Evolutionary conservation across 108 stramenopile species (phyloP).

Genomic region (Nitzschia sp.): DNA sequence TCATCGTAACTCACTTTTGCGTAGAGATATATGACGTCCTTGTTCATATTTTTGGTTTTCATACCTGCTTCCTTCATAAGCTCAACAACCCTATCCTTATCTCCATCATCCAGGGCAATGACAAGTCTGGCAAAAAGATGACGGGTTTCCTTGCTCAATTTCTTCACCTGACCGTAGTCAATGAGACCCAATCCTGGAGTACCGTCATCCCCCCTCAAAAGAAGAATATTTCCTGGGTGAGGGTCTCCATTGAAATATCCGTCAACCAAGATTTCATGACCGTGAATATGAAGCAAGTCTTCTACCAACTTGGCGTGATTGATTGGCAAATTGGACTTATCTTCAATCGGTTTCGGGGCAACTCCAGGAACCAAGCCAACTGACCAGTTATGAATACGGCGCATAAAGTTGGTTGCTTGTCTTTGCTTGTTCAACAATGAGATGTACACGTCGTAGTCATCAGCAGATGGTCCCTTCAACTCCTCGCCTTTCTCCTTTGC

Average conservation of each 20-base stretch:
- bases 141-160: slow-evolving; percentile 58
- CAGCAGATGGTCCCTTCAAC: slow-evolving; percentile 55
- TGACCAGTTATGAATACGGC: slow-evolving; percentile 51
- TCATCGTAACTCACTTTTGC: slow-evolving; percentile 73
- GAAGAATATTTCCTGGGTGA: slow-evolving; percentile 71
- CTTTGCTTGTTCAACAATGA: slow-evolving; percentile 52
- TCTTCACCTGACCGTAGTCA: slow-evolving; percentile 85
- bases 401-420: slow-evolving; percentile 39
- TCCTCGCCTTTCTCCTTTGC: slow-evolving; percentile 48
- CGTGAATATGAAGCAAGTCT: slow-evolving; percentile 71
- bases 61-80: slow-evolving; percentile 66
- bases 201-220: slow-evolving; percentile 65
- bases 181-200: slow-evolving; percentile 73
- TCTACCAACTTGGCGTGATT: slow-evolving; percentile 86
- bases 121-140: slow-evolving; percentile 67
- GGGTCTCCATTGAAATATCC: slow-evolving; percentile 77
- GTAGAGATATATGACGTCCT: slow-evolving; percentile 67
- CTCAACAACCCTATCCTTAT: slow-evolving; percentile 47
- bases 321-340: slow-evolving; percentile 56
- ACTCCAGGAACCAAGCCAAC: slow-evolving; percentile 65
- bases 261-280: slow-evolving; percentile 69
- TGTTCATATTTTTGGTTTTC: slow-evolving; percentile 63
- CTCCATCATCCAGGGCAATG: slow-evolving; percentile 71
- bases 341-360: slow-evolving; percentile 37
- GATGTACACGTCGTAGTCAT: slow-evolving; percentile 63